Evolutionary conservation across 2,329 filamentous ascomycete genomes (phyloP).

Genomic region (Pseudogymnoascus sp.): DNA sequence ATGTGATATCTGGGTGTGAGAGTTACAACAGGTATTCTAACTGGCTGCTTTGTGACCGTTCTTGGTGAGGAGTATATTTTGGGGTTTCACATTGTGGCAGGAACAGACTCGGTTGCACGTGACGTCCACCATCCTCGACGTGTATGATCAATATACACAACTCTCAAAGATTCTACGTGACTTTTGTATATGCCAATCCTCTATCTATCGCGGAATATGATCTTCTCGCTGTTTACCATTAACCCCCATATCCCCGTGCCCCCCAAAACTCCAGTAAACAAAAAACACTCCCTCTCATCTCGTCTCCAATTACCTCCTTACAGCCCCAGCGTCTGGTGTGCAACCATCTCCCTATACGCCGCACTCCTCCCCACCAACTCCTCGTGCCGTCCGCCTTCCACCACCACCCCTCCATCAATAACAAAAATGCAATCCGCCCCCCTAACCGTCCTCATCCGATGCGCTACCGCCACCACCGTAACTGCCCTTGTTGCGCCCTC

Average conservation of each 20-base stretch:
- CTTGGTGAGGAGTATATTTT: background rate
- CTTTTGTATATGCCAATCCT: background rate
- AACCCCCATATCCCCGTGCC: too few relatives aligned
- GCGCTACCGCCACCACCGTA: slow-evolving; percentile 50
- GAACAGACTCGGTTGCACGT: background rate
- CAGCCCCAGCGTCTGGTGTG: slow-evolving; percentile 16
- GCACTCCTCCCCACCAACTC: slow-evolving; percentile 45
- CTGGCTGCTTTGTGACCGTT: background rate
- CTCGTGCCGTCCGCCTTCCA: slow-evolving; percentile 45
- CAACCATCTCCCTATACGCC: slow-evolving; percentile 29
- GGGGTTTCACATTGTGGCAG: background rate
- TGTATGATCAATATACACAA: background rate
- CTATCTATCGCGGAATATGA: background rate
- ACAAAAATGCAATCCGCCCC: slow-evolving; percentile 49
- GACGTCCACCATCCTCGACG: background rate
- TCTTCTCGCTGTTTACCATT: background rate
- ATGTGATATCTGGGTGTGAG: background rate
- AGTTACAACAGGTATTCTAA: background rate
- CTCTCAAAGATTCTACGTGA: background rate
- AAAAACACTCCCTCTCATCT: background rate
- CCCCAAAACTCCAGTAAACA: background rate
- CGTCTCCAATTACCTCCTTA: background rate
- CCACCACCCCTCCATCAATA: slow-evolving; percentile 43
- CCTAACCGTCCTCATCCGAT: slow-evolving; percentile 46
- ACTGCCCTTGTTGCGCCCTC: slow-evolving; percentile 44